Evolutionary conservation across 148 eudicot species (phyloP).

Genomic region (Bassia scoparia): DNA sequence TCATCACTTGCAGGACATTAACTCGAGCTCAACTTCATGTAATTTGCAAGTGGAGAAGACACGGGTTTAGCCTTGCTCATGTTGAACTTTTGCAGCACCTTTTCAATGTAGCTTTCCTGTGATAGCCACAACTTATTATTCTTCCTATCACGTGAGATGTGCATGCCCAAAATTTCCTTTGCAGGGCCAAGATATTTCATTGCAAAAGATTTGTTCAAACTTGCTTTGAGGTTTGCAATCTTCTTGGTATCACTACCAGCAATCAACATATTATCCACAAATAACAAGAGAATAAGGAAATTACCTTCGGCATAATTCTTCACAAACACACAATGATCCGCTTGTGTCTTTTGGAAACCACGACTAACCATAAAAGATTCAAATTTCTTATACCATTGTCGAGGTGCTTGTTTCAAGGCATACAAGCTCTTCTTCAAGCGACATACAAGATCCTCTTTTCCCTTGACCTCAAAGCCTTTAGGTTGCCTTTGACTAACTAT

Average conservation of each 20-base stretch:
- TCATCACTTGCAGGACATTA: too few species aligned
- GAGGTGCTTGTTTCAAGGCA: constrained; percentile 20
- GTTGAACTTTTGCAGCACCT: too few species aligned
- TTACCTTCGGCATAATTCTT: not conserved
- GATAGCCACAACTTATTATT: too few species aligned
- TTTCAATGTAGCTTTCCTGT: too few species aligned
- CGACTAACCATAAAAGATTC: constrained; percentile 13
- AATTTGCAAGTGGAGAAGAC: too few species aligned
- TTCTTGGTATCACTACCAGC: constrained; percentile 1
- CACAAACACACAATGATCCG: constrained; percentile 8
- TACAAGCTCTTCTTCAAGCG: constrained; percentile 21
- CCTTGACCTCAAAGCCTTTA: constrained; percentile 15
- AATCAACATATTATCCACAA: constrained; percentile 27
- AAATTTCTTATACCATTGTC: constrained; percentile 2
- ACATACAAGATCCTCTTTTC: constrained; percentile 15
- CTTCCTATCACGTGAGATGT: too few species aligned
- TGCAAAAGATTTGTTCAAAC: constrained; percentile 6
- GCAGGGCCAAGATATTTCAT: too few species aligned
- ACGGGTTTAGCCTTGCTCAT: too few species aligned
- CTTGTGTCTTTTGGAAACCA: not conserved
- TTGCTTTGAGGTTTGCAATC: not conserved
- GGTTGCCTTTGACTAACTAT: constrained; percentile 29
- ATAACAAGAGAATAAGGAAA: constrained; percentile 17
- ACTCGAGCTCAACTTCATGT: too few species aligned
- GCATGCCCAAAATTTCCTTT: too few species aligned